Evolutionary conservation across 495 filamentous ascomycete genomes (phyloP).

Genomic region (Neurospora sp.): DNA sequence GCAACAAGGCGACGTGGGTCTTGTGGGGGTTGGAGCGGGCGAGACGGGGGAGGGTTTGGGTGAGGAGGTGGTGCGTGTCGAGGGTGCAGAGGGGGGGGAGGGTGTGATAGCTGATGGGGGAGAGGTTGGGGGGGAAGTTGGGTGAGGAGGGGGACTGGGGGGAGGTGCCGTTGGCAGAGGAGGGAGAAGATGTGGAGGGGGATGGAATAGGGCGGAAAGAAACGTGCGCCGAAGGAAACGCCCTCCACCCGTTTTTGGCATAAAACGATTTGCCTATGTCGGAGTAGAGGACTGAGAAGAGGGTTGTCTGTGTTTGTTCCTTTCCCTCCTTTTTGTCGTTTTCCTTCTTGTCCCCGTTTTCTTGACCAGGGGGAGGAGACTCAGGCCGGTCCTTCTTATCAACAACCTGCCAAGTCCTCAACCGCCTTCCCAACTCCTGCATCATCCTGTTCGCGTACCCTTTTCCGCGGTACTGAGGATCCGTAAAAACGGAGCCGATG

Average conservation of each 20-base stretch:
- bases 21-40: constrained; percentile 28
- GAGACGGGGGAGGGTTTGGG: constrained; percentile 30
- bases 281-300: constrained; percentile 75
- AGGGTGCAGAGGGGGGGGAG: constrained; percentile 43
- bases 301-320: not conserved
- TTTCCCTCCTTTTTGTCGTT: no score
- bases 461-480: constrained; percentile 56
- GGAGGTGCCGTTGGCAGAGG: constrained; percentile 1
- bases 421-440: constrained; percentile 30
- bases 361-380: not conserved
- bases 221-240: constrained; percentile 62
- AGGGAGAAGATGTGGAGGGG: constrained; percentile 3
- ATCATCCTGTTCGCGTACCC: constrained; percentile 68
- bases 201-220: constrained; percentile 35
- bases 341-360: constrained; percentile 16
- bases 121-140: not conserved
- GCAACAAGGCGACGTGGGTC: constrained; percentile 56
- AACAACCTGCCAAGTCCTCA: constrained; percentile 25
- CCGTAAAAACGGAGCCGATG: constrained; percentile 80
- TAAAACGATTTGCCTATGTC: constrained; percentile 97
- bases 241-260: constrained; percentile 67
- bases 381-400: not conserved
- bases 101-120: constrained; percentile 12
- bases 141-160: constrained; percentile 8
- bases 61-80: constrained; percentile 46